phyloP scores from a whole-genome alignment of 2,329 filamentous ascomycete genomes.

The Huntiella omanensis region DNA sequence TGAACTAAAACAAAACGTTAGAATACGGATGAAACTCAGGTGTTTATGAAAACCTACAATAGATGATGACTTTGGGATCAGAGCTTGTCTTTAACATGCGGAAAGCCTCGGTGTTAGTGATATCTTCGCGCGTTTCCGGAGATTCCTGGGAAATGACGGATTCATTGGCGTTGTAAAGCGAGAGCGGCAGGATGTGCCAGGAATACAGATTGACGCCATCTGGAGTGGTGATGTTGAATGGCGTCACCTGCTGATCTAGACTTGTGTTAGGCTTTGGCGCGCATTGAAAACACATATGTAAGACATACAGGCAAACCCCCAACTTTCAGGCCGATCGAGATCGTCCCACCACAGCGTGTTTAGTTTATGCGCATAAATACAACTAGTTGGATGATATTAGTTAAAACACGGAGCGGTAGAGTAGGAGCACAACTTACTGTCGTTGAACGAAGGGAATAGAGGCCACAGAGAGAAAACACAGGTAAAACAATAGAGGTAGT shows the following conservation, averaged over 20 bases:
- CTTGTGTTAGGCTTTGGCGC: neutral
- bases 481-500: slow-evolving; percentile 34
- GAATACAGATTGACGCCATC: slow-evolving; percentile 67
- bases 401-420: neutral
- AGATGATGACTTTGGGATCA: slow-evolving; percentile 39
- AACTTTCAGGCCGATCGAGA: slow-evolving; percentile 56
- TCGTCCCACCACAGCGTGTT: slow-evolving; percentile 55
- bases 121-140: slow-evolving; percentile 30
- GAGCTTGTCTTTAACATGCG: slow-evolving; percentile 43
- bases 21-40: neutral
- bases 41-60: slow-evolving; percentile 19
- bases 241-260: slow-evolving; percentile 68
- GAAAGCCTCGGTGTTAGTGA: slow-evolving; percentile 40
- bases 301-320: slow-evolving; percentile 61
- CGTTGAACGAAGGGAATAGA: slow-evolving; percentile 56
- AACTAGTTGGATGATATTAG: slow-evolving; percentile 34
- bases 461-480: slow-evolving; percentile 43
- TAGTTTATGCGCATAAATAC: slow-evolving; percentile 67
- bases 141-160: slow-evolving; percentile 34
- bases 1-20: slow-evolving; percentile 7
- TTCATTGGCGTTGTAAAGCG: slow-evolving; percentile 57
- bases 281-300: neutral
- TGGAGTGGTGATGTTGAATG: slow-evolving; percentile 56
- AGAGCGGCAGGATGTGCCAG: slow-evolving; percentile 76
- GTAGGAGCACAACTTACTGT: slow-evolving; percentile 39